Evolutionary conservation across 495 filamentous ascomycete species (phyloP), one percentile per base, ranked within the genome.

Genomic region (Hypoxylon lienhwacheense): DNA sequence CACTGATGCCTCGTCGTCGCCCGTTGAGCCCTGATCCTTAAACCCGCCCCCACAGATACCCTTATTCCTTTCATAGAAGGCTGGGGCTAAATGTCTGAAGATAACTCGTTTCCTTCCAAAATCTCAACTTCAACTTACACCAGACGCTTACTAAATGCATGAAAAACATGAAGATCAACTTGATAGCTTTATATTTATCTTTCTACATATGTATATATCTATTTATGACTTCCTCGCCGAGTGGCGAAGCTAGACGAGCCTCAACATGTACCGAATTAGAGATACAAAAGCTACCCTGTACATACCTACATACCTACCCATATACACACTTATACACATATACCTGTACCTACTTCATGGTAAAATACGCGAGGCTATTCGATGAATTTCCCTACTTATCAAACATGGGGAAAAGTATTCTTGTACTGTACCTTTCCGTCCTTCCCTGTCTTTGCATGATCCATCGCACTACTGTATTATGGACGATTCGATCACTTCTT

Each of bases 401-500:
- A n/a, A n/a, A n/a, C n/a, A n/a, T n/a, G n/a, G n/a, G n/a, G n/a
- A n/a, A 35, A 59, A 36, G 22, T 59, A 51, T 44, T 37, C 14
- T 51, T 59, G 51, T 66, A 53, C 49, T 43, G 36, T 53, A 44
- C 55, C 55, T 47, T 61, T 51, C 57, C 47, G 52, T n/a, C 31
- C 34, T 41, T 36, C 58, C 58, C 47, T 61, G 58, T 55, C 53
- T 61, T 45, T 55, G 58, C 58, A 61, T 61, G 58, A 61, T 61
- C 58, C 58, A 61, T 61, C 58, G 58, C 58, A 61, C 58, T 61
- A 61, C 58, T 58, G 62, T 65, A 55, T 61, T 49, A 39, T 59
- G 49, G 59, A 57, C 59, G 50, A 66, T 63, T 66, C 61, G 58
- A 63, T 67, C 62, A 65, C 59, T n/a, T n/a, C 62, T 59, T 65